Evolutionary conservation across 148 eudicot genomes (phyloP), one percentile per base, ranked within the genome.

Genomic region (Chenopodium berlandieri): DNA sequence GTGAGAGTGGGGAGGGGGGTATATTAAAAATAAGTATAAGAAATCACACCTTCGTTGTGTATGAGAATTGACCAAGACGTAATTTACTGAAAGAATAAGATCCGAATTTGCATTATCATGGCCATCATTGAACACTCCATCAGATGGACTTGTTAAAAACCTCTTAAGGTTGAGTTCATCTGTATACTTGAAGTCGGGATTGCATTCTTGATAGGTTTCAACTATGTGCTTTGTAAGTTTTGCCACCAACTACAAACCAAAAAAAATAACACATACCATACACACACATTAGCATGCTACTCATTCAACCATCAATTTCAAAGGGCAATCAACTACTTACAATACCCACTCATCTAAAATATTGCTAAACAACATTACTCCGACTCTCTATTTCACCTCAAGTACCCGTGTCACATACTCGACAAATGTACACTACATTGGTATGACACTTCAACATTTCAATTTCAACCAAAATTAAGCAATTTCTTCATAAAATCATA

Each of bases 41-140:
- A 80, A 63, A 16, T 20, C 92, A 65, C 62, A 94, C 98, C 97
- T 90, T 83, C 79, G 86, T 32, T 88, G 87, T 69, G 92, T 86
- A 1, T 83, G 87, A 20, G 88, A 78, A 85, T 96, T 96, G 78
- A 86, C 84, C 86, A 96, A 83, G 71, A 83, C 88, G 80, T 82
- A 83, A 75, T 96, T 92, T 71, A 91, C 97, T 17, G 86, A 74
- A 78, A 96, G 90, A 78, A 96, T 92, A 75, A 96, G 94, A 87
- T 96, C 98, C 60, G 99, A 92, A 80, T 94, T 94, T 71, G 91
- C 90, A 87, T 96, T 96, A 85, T 96, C 99, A 83, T 85, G 84
- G 78, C 99, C 98, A 81, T 92, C 97, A 85, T 96, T 96, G 74
- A 90, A 85, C 83, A 92, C 93, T 77, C 98, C 99, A 81, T 81